A percentile compares a stretch with the other conserved stretches of the same genome.
These are phyloP conservation scores for Glaciozyma antarctica DNA, from an alignment of 768 basidiomycete species.

Conservation along the genomic window DNA sequence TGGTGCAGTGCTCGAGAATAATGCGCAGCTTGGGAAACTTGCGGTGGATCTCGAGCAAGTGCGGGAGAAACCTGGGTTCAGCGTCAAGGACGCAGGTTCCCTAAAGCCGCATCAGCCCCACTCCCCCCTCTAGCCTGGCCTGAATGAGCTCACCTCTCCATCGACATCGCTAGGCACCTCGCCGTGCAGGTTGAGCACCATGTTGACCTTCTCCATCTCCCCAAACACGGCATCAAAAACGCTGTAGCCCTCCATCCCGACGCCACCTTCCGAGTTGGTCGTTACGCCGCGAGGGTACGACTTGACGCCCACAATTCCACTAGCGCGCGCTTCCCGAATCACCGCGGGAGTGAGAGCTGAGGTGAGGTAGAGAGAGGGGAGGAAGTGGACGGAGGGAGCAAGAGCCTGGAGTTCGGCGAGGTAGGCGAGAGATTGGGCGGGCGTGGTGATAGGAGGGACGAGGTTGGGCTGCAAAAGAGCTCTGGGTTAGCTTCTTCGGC, in stretches of 20 bases:
- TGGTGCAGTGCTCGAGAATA: conserved; percentile 94
- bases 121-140: neutral
- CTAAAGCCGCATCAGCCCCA: conserved; percentile 40
- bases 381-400: conserved; percentile 68
- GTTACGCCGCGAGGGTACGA: conserved; percentile 96
- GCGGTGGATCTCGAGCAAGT: conserved; percentile 67
- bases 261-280: conserved; percentile 90
- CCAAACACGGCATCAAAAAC: conserved; percentile 85
- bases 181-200: conserved; percentile 95
- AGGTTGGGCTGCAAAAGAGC: conserved; percentile 59
- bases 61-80: conserved; percentile 77
- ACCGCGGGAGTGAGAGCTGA: conserved; percentile 82
- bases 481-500: neutral
- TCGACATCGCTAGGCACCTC: conserved; percentile 79
- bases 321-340: conserved; percentile 72
- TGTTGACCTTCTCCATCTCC: conserved; percentile 82
- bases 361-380: conserved; percentile 95
- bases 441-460: conserved; percentile 32
- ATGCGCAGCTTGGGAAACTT: conserved; percentile 84
- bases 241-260: conserved; percentile 72
- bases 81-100: conserved; percentile 90
- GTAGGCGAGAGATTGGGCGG: conserved; percentile 60
- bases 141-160: conserved; percentile 43
- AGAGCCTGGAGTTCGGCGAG: conserved; percentile 62
- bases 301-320: conserved; percentile 83